Evolutionary conservation across 441 rosid genomes (phyloP).

Genomic region (Eugenia klotzschiana): DNA sequence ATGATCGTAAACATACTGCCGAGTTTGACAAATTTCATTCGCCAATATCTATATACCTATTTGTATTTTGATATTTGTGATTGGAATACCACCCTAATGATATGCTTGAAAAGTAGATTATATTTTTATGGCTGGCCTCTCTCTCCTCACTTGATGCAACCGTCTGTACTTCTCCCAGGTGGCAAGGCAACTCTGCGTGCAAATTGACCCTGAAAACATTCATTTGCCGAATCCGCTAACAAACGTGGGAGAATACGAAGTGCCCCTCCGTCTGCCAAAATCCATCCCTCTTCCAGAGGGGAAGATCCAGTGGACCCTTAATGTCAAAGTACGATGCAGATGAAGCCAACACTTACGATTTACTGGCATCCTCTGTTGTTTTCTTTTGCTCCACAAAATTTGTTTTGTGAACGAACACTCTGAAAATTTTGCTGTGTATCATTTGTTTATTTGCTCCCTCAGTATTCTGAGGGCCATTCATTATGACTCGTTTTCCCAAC

Average conservation of each 20-base stretch:
- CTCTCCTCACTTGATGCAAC: not conserved
- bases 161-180: conserved; percentile 22
- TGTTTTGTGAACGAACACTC: not conserved
- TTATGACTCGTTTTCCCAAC: not conserved
- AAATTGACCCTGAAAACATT: conserved; percentile 56
- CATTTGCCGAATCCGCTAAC: conserved; percentile 46
- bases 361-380: not conserved
- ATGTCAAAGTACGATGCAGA: conserved; percentile 64
- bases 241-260: conserved; percentile 62
- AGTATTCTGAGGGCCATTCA: not conserved
- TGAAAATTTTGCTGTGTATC: not conserved
- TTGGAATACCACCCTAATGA: not conserved
- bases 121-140: not conserved
- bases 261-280: conserved; percentile 66
- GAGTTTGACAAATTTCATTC: not conserved
- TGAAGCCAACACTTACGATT: conserved; percentile 1
- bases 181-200: conserved; percentile 68
- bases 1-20: not conserved
- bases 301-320: conserved; percentile 60
- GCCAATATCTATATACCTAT: not conserved
- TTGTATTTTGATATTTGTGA: not conserved
- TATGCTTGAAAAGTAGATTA: not conserved
- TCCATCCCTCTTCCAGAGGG: conserved; percentile 76
- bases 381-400: not conserved
- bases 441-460: not conserved